Base-by-base conservation (phyloP, 768 basidiomycete species). In the Russula griseocarnosa region DNA sequence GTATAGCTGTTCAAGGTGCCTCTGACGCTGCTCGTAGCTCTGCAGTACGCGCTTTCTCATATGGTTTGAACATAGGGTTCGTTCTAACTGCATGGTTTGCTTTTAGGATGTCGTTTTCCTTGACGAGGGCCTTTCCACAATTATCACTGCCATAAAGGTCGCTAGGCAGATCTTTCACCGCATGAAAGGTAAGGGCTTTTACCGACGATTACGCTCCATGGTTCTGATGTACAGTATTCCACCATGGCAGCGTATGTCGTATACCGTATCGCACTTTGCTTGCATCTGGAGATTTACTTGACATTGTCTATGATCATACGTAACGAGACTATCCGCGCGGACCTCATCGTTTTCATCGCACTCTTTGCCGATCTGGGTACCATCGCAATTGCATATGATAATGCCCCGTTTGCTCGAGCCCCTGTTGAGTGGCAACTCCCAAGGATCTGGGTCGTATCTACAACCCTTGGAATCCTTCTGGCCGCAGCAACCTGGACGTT, bases 351-450 rank as follows among this genome's bases (percentile, higher is more conserved):
- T 66, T 78, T 77, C 72, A 69, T 77, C 49, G 78, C 76, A 44
- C 74, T 80, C 68, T 79, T 79, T 63, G 78, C 78, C 26, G 76
- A 78, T 69, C 73, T 81, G 20, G 80, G 78, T 9, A 81, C 80
- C 8, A 79, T 81, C 58, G 80, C 80, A 24, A 79, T 81, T 60
- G 80, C 80, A 3, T 81, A 79, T 62, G 80, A 81, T 66, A 71
- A 75, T 58, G 77, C 77, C 1, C 76, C 78, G 1, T 75, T 72
- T 65, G 72, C 73, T 13, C 70, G 73, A 32, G 65, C 73, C 51
- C 80, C 79, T 3, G 80, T 81, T 26, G 79, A 81, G 62, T 81
- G 80, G 80, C 79, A 81, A 69, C 68, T 81, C 20, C 78, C 80
- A 20, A 81, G 78, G 69, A 76, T 81, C 7, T 80, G 79, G 80